phyloP scores from a whole-genome alignment of 2,329 filamentous ascomycete species.

The Orbilia ellipsospora region DNA sequence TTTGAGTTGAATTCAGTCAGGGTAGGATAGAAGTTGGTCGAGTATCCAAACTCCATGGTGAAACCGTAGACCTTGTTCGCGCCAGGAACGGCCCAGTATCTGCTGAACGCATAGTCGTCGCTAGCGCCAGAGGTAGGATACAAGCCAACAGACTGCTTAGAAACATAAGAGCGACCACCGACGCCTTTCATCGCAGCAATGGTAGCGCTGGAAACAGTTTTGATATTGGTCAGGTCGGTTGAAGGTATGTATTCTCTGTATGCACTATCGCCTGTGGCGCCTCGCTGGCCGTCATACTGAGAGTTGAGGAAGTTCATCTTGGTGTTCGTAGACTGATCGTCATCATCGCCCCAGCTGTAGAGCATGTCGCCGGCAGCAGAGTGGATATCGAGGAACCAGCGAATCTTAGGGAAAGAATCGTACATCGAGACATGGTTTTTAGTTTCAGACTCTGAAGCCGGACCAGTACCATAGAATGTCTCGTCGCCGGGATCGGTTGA shows the following conservation, averaged over 20 bases:
- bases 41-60: conserved; percentile 63
- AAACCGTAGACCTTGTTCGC: conserved; percentile 63
- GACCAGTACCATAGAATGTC: conserved; percentile 67
- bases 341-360: conserved; percentile 71
- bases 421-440: conserved; percentile 68
- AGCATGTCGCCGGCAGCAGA: conserved; percentile 68
- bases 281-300: conserved; percentile 67
- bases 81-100: conserved; percentile 61
- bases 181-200: conserved; percentile 62
- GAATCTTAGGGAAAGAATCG: conserved; percentile 66
- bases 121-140: conserved; percentile 62
- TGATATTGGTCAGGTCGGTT: conserved; percentile 61
- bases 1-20: conserved; percentile 63
- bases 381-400: conserved; percentile 72
- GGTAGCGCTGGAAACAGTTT: conserved; percentile 60
- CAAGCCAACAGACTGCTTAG: conserved; percentile 61
- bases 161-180: conserved; percentile 61
- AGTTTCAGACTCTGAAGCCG: conserved; percentile 70
- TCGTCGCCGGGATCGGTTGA: conserved; percentile 65
- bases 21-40: conserved; percentile 64
- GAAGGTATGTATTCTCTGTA: conserved; percentile 64
- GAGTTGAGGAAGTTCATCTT: conserved; percentile 68
- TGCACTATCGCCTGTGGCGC: conserved; percentile 64
- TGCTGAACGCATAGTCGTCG: conserved; percentile 63
- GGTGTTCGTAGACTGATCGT: conserved; percentile 65